Percentiles rank a stretch among this genome's conserved stretches.
Evolutionary conservation across 257 asterid species (phyloP).

Genomic region (Capsicum baccatum): DNA sequence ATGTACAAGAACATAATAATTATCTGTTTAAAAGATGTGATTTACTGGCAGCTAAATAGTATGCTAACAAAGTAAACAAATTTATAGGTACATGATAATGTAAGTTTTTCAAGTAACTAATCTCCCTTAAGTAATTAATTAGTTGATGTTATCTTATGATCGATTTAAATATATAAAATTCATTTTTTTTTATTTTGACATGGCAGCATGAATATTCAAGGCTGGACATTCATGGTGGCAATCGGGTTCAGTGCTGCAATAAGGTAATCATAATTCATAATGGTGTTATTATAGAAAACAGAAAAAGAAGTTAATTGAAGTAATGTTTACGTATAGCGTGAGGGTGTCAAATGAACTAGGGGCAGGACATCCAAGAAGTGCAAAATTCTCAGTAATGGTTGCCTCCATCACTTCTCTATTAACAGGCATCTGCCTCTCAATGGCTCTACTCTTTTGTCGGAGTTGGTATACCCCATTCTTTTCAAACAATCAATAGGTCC

Average conservation of each 20-base stretch:
- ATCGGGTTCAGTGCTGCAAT: conserved; percentile 54
- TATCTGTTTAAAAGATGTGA: no score
- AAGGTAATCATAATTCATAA: conserved; percentile 37
- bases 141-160: no score
- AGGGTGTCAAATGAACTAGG: conserved; percentile 66
- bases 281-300: neutral
- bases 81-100: no score
- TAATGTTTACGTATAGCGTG: conserved; percentile 40
- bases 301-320: neutral
- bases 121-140: no score
- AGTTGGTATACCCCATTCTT: conserved; percentile 50
- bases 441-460: conserved; percentile 37
- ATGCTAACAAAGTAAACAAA: no score
- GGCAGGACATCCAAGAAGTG: conserved; percentile 44
- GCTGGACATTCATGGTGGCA: conserved; percentile 54
- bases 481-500: conserved; percentile 43
- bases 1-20: no score
- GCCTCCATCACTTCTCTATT: conserved; percentile 45
- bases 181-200: no score
- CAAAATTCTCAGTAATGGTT: conserved; percentile 50
- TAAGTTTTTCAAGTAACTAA: no score
- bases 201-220: conserved; percentile 49
- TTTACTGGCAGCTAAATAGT: no score
- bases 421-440: conserved; percentile 41
- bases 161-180: no score